phyloP scores from a whole-genome alignment of 257 asterid species.

The Plantago elongata region DNA sequence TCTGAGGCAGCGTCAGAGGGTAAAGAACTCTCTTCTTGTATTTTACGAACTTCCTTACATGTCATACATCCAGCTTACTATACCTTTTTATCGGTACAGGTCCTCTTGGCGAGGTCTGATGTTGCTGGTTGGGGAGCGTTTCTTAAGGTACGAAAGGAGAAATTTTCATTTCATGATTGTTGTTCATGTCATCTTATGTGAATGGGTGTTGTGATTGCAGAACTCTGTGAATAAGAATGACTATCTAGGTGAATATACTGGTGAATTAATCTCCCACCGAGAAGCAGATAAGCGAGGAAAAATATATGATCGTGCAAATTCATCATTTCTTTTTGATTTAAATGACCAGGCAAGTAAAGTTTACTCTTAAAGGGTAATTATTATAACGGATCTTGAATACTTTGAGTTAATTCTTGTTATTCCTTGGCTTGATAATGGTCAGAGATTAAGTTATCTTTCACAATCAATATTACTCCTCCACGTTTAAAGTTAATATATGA shows the following conservation, averaged over 20 bases:
- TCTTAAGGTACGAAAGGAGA: slow-evolving; percentile 50
- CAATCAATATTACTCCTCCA: too few species aligned
- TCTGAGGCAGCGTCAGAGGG: slow-evolving; percentile 91
- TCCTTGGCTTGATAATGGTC: too few species aligned
- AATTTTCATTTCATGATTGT: slow-evolving; percentile 11
- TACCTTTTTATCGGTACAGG: slow-evolving; percentile 30
- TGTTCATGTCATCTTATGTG: slow-evolving; percentile 5
- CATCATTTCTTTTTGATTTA: slow-evolving; percentile 89
- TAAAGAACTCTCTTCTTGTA: slow-evolving; percentile 25
- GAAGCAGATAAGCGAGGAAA: slow-evolving; percentile 99
- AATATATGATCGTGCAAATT: slow-evolving; percentile 85
- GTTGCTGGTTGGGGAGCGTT: slow-evolving; percentile 99
- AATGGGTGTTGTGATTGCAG: slow-evolving; percentile 33
- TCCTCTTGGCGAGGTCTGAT: slow-evolving; percentile 77
- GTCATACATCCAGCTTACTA: background rate
- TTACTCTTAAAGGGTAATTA: background rate
- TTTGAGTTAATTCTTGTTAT: background rate
- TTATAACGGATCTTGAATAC: background rate
- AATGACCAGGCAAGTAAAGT: slow-evolving; percentile 72
- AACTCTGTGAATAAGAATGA: slow-evolving; percentile 83
- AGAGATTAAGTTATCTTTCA: too few species aligned
- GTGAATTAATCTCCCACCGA: slow-evolving; percentile 85
- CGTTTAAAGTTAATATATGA: too few species aligned
- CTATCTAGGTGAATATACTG: slow-evolving; percentile 96
- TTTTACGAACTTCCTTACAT: background rate